These are phyloP conservation scores for Cyberlindnera lachancei DNA, from an alignment of 805 yeast genomes.

Conservation along the genomic window DNA sequence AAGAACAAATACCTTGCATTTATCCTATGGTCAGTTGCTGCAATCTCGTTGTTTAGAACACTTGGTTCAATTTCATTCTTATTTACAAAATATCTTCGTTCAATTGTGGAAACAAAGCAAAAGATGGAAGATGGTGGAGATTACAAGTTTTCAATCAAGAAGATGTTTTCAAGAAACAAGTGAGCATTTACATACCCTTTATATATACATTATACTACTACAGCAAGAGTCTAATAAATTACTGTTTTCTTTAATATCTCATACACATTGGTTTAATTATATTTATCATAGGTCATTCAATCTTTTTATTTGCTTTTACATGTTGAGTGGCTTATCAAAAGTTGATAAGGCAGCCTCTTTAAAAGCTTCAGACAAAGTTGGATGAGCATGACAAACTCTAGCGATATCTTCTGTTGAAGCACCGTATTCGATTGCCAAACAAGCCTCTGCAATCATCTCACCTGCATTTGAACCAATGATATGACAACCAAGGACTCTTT, in stretches of 20 bases:
- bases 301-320: constrained; percentile 29
- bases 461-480: constrained; percentile 98
- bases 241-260: not conserved
- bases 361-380: constrained; percentile 95
- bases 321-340: constrained; percentile 86
- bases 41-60: constrained; percentile 74
- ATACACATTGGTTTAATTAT: not conserved
- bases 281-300: not conserved
- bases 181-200: no score
- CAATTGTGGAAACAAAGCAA: constrained; percentile 31
- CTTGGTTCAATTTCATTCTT: constrained; percentile 73
- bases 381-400: constrained; percentile 98
- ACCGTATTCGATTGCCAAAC: constrained; percentile 96
- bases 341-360: constrained; percentile 96
- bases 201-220: no score
- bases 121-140: constrained; percentile 28
- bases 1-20: constrained; percentile 73
- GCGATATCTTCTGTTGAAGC: constrained; percentile 97
- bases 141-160: constrained; percentile 14
- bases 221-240: not conserved
- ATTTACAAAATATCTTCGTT: constrained; percentile 30
- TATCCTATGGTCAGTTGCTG: constrained; percentile 90
- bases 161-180: constrained; percentile 8
- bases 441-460: constrained; percentile 99
- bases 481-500: constrained; percentile 93